Evolutionary conservation across 768 basidiomycete species (phyloP).

Genomic region (Boletus edulis): DNA sequence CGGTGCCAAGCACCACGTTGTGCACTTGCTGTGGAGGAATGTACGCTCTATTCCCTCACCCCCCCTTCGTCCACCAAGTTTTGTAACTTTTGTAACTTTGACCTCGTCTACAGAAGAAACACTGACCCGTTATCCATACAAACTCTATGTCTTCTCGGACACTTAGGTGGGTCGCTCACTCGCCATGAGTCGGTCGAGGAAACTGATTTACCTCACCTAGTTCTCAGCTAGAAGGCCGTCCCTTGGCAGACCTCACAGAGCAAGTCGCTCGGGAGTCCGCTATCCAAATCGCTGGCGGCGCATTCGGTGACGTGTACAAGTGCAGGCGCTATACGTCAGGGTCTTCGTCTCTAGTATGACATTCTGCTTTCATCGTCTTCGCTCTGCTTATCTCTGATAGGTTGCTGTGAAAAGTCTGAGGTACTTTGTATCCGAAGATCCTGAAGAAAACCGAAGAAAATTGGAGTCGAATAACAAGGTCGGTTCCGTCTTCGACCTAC

Average conservation of each 20-base stretch:
- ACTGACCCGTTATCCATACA: no score
- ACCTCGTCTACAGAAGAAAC: no score
- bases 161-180: neutral
- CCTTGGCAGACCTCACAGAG: neutral
- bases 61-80: no score
- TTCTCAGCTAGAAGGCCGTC: neutral
- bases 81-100: no score
- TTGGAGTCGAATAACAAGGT: neutral
- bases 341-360: neutral
- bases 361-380: neutral
- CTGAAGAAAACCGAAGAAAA: neutral
- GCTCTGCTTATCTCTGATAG: neutral
- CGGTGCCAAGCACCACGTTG: no score
- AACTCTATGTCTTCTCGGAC: neutral
- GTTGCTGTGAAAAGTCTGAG: neutral
- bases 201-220: neutral
- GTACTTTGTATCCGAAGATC: neutral
- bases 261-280: neutral
- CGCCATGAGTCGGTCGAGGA: no score
- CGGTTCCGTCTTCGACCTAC: neutral
- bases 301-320: constrained; percentile 2
- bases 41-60: no score
- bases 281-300: neutral
- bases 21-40: no score
- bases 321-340: neutral